Percentiles rank a stretch among this genome's conserved stretches.
These are phyloP conservation scores for Talaromyces proteolyticus DNA, from an alignment of 495 filamentous ascomycete species.

Conservation along the genomic window DNA sequence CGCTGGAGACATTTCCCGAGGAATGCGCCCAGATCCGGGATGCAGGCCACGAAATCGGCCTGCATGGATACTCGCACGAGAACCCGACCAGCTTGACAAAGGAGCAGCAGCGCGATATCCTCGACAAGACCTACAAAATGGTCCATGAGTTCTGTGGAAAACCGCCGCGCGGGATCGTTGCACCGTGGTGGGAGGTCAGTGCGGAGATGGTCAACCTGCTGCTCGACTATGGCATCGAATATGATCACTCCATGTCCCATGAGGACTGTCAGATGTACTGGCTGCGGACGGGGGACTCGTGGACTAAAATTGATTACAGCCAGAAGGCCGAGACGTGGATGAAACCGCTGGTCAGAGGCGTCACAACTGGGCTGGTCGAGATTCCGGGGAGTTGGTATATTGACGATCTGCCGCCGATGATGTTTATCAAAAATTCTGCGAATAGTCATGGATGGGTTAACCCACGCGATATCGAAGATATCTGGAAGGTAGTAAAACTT, in stretches of 20 bases:
- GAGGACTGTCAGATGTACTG: slow-evolving; percentile 64
- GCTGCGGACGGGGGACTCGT: slow-evolving; percentile 53
- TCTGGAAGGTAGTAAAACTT: slow-evolving; percentile 39
- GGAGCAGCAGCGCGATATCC: slow-evolving; percentile 68
- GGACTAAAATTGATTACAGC: slow-evolving; percentile 57
- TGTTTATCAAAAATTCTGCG: slow-evolving; percentile 57
- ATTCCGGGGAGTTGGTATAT: slow-evolving; percentile 66
- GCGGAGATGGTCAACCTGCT: slow-evolving; percentile 62
- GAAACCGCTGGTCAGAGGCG: slow-evolving; percentile 50
- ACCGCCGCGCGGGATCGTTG: slow-evolving; percentile 63
- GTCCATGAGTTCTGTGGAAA: slow-evolving; percentile 72
- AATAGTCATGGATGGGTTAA: slow-evolving; percentile 59
- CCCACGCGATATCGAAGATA: slow-evolving; percentile 50
- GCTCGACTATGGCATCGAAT: slow-evolving; percentile 63
- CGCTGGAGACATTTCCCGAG: slow-evolving; percentile 72
- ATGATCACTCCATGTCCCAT: slow-evolving; percentile 63
- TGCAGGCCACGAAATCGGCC: slow-evolving; percentile 72
- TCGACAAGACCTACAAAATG: slow-evolving; percentile 70
- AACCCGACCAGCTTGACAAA: slow-evolving; percentile 66
- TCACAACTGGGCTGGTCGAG: slow-evolving; percentile 53
- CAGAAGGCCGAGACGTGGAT: slow-evolving; percentile 61
- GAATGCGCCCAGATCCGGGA: slow-evolving; percentile 71
- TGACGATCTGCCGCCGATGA: slow-evolving; percentile 57
- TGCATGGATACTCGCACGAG: slow-evolving; percentile 72
- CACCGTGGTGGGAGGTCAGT: slow-evolving; percentile 62